Evolutionary conservation across 768 basidiomycete species (phyloP), one percentile per base, ranked within the genome.

Genomic region (Chalciporus sphaerocephalus): DNA sequence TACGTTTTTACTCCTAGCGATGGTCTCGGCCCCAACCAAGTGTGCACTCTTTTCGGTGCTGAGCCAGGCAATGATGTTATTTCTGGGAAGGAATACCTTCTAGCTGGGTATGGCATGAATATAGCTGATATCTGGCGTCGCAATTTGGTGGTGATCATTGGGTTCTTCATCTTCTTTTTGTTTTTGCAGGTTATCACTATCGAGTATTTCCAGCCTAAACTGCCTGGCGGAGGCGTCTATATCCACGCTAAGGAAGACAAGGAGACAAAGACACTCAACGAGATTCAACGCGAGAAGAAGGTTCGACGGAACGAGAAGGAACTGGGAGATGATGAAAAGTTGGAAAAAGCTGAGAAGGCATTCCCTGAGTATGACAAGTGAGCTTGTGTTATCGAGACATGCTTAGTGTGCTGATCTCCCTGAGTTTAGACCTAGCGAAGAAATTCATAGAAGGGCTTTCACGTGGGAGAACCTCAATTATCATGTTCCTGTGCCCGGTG

Each of bases 381-480:
- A 13, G 53, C 52, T 20, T 35, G 17, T n/a, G 10, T 5, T 2
- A 33, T 30, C n/a, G n/a, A n/a, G n/a, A n/a, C n/a, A n/a, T n/a
- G 7, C 4, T n/a, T 12, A 22, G 6, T 30, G 7, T 47, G 13
- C 27, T 63, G 30, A 56, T 4, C 4, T 30, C 3, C 6, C 18
- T 12, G 0, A 28, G 10, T 42, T 15, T 42, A 52, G 54, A 25
- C 8, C 5, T 9, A 37, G 3, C 15, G 16, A 25, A 9, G 25
- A 37, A 6, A 21, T 20, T 23, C 22, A 3, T 68, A 66, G 59
- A n/a, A 73, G 83, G 48, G 69, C 83, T 3, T 92, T 94, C 66
- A 87, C 90, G 1, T 94, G 89, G 88, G 74, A 80, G 40, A 68
- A 81, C 47, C 54, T 91, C 38, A 69, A 72, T 46, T 93, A 92